A percentile compares a stretch with the other conserved stretches of the same genome.
Evolutionary conservation across 371 early-diverging fungal genomes (phyloP).

Genomic region (Sporodiniella umbellata): DNA sequence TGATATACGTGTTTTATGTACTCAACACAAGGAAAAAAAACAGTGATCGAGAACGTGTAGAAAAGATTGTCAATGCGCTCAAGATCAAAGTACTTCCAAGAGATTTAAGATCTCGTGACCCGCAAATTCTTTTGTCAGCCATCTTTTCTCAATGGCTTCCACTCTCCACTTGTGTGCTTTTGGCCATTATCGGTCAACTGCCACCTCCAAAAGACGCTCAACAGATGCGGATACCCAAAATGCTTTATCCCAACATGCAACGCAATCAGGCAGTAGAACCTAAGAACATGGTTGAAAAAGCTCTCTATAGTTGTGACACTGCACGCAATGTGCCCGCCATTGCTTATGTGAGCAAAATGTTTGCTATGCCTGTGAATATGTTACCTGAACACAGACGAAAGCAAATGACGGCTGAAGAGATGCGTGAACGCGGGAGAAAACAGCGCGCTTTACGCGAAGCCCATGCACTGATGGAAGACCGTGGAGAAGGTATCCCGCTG

Average conservation of each 20-base stretch:
- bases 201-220: slow-evolving; percentile 89
- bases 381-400: slow-evolving; percentile 74
- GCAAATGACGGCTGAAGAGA: slow-evolving; percentile 84
- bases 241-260: slow-evolving; percentile 63
- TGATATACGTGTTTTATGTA: no score
- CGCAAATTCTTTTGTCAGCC: slow-evolving; percentile 64
- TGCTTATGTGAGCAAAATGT: slow-evolving; percentile 92
- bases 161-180: slow-evolving; percentile 68
- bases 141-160: slow-evolving; percentile 87
- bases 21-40: no score
- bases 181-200: slow-evolving; percentile 83
- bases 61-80: slow-evolving; percentile 87
- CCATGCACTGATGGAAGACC: slow-evolving; percentile 22
- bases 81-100: slow-evolving; percentile 85
- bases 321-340: slow-evolving; percentile 60
- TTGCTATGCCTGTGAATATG: slow-evolving; percentile 71
- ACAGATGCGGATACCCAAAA: slow-evolving; percentile 71
- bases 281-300: slow-evolving; percentile 56
- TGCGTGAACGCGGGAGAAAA: slow-evolving; percentile 75
- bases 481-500: slow-evolving; percentile 39
- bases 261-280: slow-evolving; percentile 41
- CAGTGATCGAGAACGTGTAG: slow-evolving; percentile 81
- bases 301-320: slow-evolving; percentile 58
- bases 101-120: slow-evolving; percentile 87
- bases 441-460: slow-evolving; percentile 41